Percentiles rank a stretch among this genome's conserved stretches.
Conservation (phyloP, 2,329 filamentous ascomycete genomes). For the Cadophora sp. region DNA sequence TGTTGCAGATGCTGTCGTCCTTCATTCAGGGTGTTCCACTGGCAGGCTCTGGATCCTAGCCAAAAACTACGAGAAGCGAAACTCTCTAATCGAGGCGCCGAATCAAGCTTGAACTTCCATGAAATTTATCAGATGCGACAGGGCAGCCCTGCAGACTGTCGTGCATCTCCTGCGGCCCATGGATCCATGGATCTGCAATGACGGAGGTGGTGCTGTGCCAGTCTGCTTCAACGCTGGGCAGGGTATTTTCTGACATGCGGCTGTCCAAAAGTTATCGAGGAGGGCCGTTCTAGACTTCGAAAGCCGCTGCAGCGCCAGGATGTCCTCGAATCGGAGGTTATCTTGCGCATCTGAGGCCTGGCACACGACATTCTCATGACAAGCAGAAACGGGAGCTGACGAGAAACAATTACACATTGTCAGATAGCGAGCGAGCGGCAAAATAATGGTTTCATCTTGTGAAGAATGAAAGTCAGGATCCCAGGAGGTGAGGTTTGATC, state of each 20-base stretch:
- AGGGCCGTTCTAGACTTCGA: neutral
- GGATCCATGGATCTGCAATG: neutral
- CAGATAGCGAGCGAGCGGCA: neutral
- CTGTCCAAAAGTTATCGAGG: neutral
- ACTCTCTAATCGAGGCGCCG: constrained; percentile 1
- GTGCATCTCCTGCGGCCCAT: neutral
- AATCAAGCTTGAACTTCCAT: neutral
- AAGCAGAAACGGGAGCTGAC: neutral
- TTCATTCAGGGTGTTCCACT: too few relatives aligned
- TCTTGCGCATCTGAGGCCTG: neutral
- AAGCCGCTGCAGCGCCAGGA: neutral
- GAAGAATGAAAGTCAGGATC: neutral
- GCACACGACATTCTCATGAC: neutral
- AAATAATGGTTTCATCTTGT: neutral
- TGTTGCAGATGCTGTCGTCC: too few relatives aligned
- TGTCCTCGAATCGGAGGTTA: neutral
- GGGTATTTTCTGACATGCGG: constrained; percentile 6
- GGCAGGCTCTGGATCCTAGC: neutral
- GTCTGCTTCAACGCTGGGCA: neutral
- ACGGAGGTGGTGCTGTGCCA: neutral
- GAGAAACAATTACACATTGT: neutral
- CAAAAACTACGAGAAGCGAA: constrained; percentile 10
- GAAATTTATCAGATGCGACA: neutral
- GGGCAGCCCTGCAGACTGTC: neutral
- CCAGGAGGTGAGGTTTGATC: neutral